phyloP scores from a whole-genome alignment of 768 basidiomycete species.

The Ramaria sp. region DNA sequence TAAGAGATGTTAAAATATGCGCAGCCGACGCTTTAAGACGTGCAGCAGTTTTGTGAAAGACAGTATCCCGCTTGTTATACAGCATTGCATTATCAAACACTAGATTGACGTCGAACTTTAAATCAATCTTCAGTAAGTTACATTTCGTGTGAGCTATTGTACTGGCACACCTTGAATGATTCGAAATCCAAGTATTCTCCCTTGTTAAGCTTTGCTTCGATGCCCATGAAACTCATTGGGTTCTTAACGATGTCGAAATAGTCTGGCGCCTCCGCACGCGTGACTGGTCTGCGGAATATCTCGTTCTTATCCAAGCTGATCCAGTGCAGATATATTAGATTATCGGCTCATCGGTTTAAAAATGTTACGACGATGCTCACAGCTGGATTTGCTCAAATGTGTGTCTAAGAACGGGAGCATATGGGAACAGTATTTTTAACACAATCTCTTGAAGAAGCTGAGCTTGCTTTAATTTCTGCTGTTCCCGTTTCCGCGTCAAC shows the following conservation, averaged over 20 bases:
- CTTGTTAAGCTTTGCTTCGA: slow-evolving; percentile 70
- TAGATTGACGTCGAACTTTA: slow-evolving; percentile 68
- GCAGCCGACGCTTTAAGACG: slow-evolving; percentile 39
- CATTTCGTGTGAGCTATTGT: not conserved
- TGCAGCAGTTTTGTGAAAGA: slow-evolving; percentile 58
- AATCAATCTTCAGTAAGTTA: not conserved
- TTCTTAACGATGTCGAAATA: slow-evolving; percentile 79
- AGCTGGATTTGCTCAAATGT: slow-evolving; percentile 60
- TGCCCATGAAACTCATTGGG: slow-evolving; percentile 84
- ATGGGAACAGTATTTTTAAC: slow-evolving; percentile 52
- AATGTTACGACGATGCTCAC: slow-evolving; percentile 31
- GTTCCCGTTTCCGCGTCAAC: slow-evolving; percentile 67
- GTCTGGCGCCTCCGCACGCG: slow-evolving; percentile 68
- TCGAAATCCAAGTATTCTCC: slow-evolving; percentile 75
- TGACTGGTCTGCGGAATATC: slow-evolving; percentile 77
- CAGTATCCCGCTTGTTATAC: slow-evolving; percentile 73
- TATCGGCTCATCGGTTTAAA: not conserved
- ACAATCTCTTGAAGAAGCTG: slow-evolving; percentile 60
- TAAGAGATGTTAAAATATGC: slow-evolving; percentile 25
- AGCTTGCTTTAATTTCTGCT: slow-evolving; percentile 59
- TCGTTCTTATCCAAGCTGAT: slow-evolving; percentile 60
- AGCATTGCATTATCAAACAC: slow-evolving; percentile 77
- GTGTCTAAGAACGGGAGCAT: slow-evolving; percentile 44
- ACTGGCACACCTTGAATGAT: slow-evolving; percentile 49
- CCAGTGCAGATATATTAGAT: slow-evolving; percentile 9